Percentiles rank a stretch among this genome's conserved stretches.
Conservation (phyloP, 2,329 filamentous ascomycete genomes). For the Paracorniculantispora psalliotae region DNA sequence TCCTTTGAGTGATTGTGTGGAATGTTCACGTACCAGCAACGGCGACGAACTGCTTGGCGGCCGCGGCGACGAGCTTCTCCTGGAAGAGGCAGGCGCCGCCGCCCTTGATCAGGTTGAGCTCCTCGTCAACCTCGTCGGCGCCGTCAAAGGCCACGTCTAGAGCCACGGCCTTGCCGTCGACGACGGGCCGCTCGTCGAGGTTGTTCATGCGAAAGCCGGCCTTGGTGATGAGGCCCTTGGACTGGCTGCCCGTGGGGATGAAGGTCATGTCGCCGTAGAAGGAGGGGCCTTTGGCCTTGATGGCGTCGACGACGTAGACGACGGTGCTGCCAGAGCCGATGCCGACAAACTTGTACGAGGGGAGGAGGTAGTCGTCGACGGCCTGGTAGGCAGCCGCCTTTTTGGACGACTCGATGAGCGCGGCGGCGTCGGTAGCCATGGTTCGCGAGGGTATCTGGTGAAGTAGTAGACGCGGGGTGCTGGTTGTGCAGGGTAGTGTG, state of each 20-base stretch:
- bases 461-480: neutral
- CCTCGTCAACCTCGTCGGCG: conserved; percentile 91
- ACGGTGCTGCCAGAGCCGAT: conserved; percentile 81
- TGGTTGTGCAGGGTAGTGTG: neutral
- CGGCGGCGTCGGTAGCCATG: conserved; percentile 33
- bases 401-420: conserved; percentile 66
- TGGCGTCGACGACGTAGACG: conserved; percentile 79
- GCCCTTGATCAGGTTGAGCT: conserved; percentile 95
- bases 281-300: conserved; percentile 53
- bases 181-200: conserved; percentile 65
- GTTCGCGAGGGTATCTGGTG: conserved; percentile 13
- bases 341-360: conserved; percentile 60
- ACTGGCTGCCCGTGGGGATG: conserved; percentile 88
- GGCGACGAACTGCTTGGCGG: conserved; percentile 79
- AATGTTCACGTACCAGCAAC: conserved; percentile 64
- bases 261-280: conserved; percentile 68
- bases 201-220: conserved; percentile 73
- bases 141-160: conserved; percentile 94
- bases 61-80: conserved; percentile 89
- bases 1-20: neutral
- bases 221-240: conserved; percentile 75
- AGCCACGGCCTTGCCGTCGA: conserved; percentile 35
- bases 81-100: conserved; percentile 97
- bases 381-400: conserved; percentile 68
- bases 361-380: conserved; percentile 65